Base-by-base conservation (phyloP, 2,329 filamentous ascomycete genomes). In the Ophidiomyces ophidiicola region DNA sequence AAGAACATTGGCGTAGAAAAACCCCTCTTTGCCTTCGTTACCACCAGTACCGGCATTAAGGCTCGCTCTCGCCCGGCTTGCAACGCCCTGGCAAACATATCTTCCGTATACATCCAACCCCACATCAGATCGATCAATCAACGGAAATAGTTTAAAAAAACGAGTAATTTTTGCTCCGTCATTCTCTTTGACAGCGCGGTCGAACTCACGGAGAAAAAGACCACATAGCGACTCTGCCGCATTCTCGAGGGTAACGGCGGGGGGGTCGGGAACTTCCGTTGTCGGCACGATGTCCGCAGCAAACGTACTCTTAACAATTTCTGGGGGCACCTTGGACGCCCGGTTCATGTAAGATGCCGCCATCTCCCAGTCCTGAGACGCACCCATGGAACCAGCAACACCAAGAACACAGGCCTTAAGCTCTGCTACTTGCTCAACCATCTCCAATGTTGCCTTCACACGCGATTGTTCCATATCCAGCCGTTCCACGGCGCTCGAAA, bases 321-420 rank as follows among this genome's bases (percentile, higher is more conserved):
- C 70, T 36, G 78, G 71, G 0, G 88, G 87, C 8, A 98, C 78
- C 49, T 81, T 78, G 44, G 78, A 78, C 5, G 90, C 87, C 31
- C 88, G 76, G 46, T 82, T 76, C 43, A 98, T 72, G 59, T 96
- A 96, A 32, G 74, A 82, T 1, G 90, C 90, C 3, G 90, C 90
- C 2, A 85, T 90, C 61, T 98, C 90, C 90, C 90, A 98, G 64
- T 98, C 90, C 61, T 98, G 90, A 29, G 90, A 85, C 3, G 87
- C 88, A 23, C 88, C 90, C 90, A 98, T 98, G 44, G 83, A 92
- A 12, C 87, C 90, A 18, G 88, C 79, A 7, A 96, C 87, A 30
- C 90, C 90, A 44, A 94, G 76, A 24, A 96, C 84, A 57, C 90
- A 98, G 6, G 90, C 83, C 64, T 96, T 96, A 48, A 98, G 78